phyloP scores from a whole-genome alignment of 2,329 filamentous ascomycete genomes.

The Elsinoe ampelina region DNA sequence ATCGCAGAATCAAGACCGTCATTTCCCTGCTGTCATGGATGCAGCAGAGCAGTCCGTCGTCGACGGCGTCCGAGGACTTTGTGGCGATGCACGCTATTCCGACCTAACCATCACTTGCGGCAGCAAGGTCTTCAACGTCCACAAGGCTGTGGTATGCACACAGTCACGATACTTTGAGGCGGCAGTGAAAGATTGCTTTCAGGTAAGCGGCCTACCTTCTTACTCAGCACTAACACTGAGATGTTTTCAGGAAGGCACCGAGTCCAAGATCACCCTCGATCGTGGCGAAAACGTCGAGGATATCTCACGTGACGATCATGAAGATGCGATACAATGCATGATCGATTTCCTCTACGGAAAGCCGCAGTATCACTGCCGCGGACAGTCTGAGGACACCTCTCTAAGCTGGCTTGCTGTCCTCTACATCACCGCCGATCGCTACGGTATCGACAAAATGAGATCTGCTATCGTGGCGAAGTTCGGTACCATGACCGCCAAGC shows the following conservation, averaged over 20 bases:
- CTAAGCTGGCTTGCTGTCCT: not conserved
- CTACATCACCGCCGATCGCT: not conserved
- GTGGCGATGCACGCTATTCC: slow-evolving; percentile 23
- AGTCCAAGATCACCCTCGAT: not conserved
- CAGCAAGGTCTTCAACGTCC: slow-evolving; percentile 30
- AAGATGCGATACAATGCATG: slow-evolving; percentile 12
- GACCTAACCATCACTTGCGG: slow-evolving; percentile 34
- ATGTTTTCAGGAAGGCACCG: slow-evolving; percentile 12
- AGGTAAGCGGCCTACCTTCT: too few relatives aligned
- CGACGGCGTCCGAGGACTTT: not conserved
- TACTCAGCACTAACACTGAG: too few relatives aligned
- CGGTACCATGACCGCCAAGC: not conserved
- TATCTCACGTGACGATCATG: not conserved
- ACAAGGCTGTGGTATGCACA: slow-evolving; percentile 33
- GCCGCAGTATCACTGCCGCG: not conserved
- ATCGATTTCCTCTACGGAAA: not conserved
- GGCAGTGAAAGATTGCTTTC: too few relatives aligned
- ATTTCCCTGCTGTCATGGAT: not conserved
- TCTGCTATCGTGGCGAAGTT: not conserved
- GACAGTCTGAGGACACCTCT: too few relatives aligned
- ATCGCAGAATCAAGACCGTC: too few relatives aligned
- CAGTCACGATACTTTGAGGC: slow-evolving; percentile 26
- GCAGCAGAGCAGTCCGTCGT: not conserved
- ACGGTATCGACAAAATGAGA: not conserved
- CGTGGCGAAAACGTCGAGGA: not conserved